A percentile compares a stretch with the other conserved stretches of the same genome.
Evolutionary conservation across 805 yeast genomes (phyloP).

Genomic region (Candida pini): DNA sequence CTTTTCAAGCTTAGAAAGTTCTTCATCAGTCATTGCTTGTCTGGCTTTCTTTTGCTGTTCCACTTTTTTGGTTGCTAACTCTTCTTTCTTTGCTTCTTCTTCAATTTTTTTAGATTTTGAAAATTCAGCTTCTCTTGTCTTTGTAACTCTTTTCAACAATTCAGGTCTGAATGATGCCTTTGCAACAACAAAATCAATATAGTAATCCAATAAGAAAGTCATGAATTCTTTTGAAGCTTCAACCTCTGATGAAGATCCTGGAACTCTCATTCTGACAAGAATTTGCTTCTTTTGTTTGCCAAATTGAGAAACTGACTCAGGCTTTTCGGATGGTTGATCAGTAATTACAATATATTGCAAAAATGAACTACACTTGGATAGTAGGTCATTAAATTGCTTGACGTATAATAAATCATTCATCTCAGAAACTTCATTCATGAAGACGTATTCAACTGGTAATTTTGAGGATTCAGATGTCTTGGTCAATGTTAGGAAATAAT

Average conservation of each 20-base stretch:
- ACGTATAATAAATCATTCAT: constrained; percentile 61
- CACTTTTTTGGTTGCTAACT: constrained; percentile 61
- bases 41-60: constrained; percentile 63
- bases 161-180: constrained; percentile 64
- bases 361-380: constrained; percentile 32
- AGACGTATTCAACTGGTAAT: constrained; percentile 71
- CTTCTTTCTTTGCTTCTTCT: constrained; percentile 63
- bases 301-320: constrained; percentile 52
- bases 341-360: constrained; percentile 73
- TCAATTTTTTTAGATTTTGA: constrained; percentile 63
- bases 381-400: constrained; percentile 41
- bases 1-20: constrained; percentile 71
- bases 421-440: constrained; percentile 86
- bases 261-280: constrained; percentile 48
- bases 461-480: constrained; percentile 67
- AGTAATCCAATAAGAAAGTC: constrained; percentile 47
- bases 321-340: constrained; percentile 75
- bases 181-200: constrained; percentile 24
- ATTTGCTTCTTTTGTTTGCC: constrained; percentile 44
- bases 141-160: constrained; percentile 66
- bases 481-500: constrained; percentile 81
- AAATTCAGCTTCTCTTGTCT: constrained; percentile 71
- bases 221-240: constrained; percentile 51
- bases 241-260: constrained; percentile 44
- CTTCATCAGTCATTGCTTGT: constrained; percentile 66